Evolutionary conservation across 176 grass and related monocot species (phyloP), one percentile per base, ranked within the genome.

Genomic region (Miscanthus lutarioriparius): DNA sequence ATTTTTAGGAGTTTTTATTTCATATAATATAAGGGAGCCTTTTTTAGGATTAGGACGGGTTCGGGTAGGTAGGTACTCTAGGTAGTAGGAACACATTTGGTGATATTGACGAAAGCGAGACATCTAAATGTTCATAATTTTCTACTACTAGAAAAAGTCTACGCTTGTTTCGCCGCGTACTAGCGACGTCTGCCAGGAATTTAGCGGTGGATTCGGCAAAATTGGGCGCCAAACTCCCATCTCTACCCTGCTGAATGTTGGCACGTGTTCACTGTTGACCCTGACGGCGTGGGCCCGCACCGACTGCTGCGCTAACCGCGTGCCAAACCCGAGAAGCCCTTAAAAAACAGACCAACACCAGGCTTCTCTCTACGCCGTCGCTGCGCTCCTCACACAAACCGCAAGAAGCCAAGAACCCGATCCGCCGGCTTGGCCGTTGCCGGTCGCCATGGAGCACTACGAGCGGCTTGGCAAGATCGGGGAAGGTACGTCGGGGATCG

Each of bases 391-490:
- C 45, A 30, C 47, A 33, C 11, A 16, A 61, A 59, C 32, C 36
- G n/a, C 38, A 20, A 22, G 3, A 10, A 40, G 9, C 13, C 39
- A 43, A 14, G 22, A 78, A 65, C 25, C 56, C 54, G 47, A 45
- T 17, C 47, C 5, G 15, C 47, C 40, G 4, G 47, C 44, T 6
- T 6, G 0, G 64, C 64, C 30, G 12, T 28, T 13, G 62, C 62
- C 25, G 26, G 66, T 10, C 19, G 4, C 37, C 58, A 79, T 79
- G 77, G 77, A 79, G 39, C 39, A 13, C 38, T 79, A 79, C 77
- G 61, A 79, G 77, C 77, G 59, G 25, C 77, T 79, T 0, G 61
- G 61, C 59, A 79, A 79, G 77, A 79, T 79, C 61, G 77, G 59
- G 0, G 77, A 79, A 10, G 77, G 77, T 39, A 62, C 77, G 39